A percentile compares a stretch with the other conserved stretches of the same genome.
Evolutionary conservation across 2,329 filamentous ascomycete genomes (phyloP).

Genomic region (Alternaria sp.): DNA sequence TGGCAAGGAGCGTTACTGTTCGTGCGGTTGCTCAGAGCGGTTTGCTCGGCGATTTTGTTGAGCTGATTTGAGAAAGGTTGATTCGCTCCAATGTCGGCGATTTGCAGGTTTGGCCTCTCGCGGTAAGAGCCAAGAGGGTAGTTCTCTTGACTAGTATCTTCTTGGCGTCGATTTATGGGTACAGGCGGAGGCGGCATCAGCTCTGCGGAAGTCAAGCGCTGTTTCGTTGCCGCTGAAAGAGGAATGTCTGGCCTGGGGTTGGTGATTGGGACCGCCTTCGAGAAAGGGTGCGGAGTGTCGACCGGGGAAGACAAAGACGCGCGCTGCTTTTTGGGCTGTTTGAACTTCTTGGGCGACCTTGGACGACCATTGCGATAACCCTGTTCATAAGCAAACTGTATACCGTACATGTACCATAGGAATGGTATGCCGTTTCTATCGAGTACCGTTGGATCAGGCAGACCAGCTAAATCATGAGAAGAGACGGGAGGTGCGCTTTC

Average conservation of each 20-base stretch:
- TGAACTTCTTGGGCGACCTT: slow-evolving; percentile 34
- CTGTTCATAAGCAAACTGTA: slow-evolving; percentile 31
- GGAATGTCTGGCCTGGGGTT: background rate
- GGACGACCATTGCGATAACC: slow-evolving; percentile 23
- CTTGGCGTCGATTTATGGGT: background rate
- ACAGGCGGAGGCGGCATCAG: slow-evolving; percentile 9
- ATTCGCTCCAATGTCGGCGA: background rate
- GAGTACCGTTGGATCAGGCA: slow-evolving; percentile 31
- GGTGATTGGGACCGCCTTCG: background rate
- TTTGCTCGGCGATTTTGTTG: slow-evolving; percentile 24
- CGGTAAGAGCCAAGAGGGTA: background rate
- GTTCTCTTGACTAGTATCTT: background rate
- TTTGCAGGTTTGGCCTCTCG: background rate
- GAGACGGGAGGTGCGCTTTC: slow-evolving; percentile 1
- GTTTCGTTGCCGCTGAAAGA: slow-evolving; percentile 9
- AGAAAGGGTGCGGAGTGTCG: background rate
- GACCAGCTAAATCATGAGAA: slow-evolving; percentile 1
- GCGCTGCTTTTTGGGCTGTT: slow-evolving; percentile 21
- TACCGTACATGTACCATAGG: slow-evolving; percentile 44
- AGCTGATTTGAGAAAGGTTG: slow-evolving; percentile 28
- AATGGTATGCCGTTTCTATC: slow-evolving; percentile 41
- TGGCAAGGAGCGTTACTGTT: slow-evolving; percentile 10
- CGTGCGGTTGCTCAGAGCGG: slow-evolving; percentile 11
- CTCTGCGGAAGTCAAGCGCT: slow-evolving; percentile 11
- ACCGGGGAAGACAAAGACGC: background rate